These are phyloP conservation scores for Stropharia rugosoannulata DNA, from an alignment of 768 basidiomycete genomes.

Conservation along the genomic window DNA sequence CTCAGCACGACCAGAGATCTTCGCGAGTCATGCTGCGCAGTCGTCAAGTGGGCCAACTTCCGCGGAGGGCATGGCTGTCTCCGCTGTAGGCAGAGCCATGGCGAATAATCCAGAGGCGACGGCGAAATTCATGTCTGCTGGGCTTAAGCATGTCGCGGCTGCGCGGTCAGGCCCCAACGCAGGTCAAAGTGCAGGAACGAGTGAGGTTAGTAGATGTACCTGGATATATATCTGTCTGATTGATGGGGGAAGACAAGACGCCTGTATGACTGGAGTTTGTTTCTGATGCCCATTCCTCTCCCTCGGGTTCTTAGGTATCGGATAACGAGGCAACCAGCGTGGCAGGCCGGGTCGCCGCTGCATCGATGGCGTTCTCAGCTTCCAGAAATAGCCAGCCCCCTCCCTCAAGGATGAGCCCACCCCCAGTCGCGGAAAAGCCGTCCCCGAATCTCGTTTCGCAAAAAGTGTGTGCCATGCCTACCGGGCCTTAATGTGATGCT, in stretches of 20 bases:
- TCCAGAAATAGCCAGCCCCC: slow-evolving; percentile 19
- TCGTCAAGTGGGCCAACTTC: slow-evolving; percentile 22
- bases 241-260: slow-evolving; percentile 13
- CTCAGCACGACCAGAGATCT: slow-evolving; percentile 65
- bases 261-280: slow-evolving; percentile 7
- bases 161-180: slow-evolving; percentile 23
- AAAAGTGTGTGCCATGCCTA: slow-evolving; percentile 21
- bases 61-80: slow-evolving; percentile 29
- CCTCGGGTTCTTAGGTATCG: slow-evolving; percentile 25
- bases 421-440: slow-evolving; percentile 30
- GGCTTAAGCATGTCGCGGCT: slow-evolving; percentile 34
- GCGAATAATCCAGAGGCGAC: slow-evolving; percentile 41
- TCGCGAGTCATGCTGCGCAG: slow-evolving; percentile 31
- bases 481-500: slow-evolving; percentile 9
- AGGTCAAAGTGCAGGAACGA: slow-evolving; percentile 13
- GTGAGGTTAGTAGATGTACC: slow-evolving; percentile 13
- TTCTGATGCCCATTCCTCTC: slow-evolving; percentile 7
- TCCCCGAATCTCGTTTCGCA: slow-evolving; percentile 21
- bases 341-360: slow-evolving; percentile 58
- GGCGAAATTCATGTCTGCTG: slow-evolving; percentile 39
- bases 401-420: slow-evolving; percentile 17
- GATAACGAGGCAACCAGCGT: slow-evolving; percentile 40
- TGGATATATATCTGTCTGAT: slow-evolving; percentile 9
- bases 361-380: slow-evolving; percentile 43
- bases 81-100: slow-evolving; percentile 46